Base-by-base conservation (phyloP, 176 grass and related monocot genomes). In the Rhipidocladum racemiflorum region DNA sequence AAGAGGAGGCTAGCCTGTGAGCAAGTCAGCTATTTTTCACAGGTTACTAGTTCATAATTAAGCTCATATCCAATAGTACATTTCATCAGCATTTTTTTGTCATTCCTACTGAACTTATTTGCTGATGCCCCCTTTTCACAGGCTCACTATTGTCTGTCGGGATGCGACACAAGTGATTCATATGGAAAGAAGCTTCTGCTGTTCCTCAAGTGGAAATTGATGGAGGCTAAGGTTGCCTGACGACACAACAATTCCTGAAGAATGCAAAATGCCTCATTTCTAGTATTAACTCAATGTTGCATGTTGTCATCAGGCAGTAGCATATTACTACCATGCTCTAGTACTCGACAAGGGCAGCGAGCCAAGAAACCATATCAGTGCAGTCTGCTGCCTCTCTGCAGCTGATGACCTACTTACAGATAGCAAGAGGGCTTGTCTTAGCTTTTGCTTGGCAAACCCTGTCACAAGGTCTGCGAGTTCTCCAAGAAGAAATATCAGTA, bases 1-100 rank as follows among this genome's bases (percentile, higher is more conserved):
- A 99, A 99, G 86, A 91, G 96, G 70, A 95, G 96, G 79, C 65
- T 99, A 70, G 92, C 96, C 49, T 99, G 92, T 65, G 92, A 99
- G 83, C 82, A 82, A 85, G 91, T 93, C 84, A 94, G 78, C 75
- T 99, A 99, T 80, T 93, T 93, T 83, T 88, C 89, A 53, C 89
- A 95, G 91, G 96, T 99, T 68, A 72, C 65, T 74, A 11, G 9
- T 13, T 56, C 35, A 40, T 51, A 35, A 59, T 4, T 46, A 28
- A 54, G 12, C 18, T 63, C 27, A 50, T 46, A 18, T 25, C 21
- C 2, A 6, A 46, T 17, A n/a, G 27, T 35, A 80, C 34, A 40
- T 73, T 57, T 70, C 65, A 82, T 65, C 55, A 5, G 0, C 49
- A 63, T 36, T 18, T 83, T 83, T 78, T 13, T 38, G 42, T 25